Conservation (phyloP, 2,329 filamentous ascomycete genomes). For the Samsoniella hepiali region DNA sequence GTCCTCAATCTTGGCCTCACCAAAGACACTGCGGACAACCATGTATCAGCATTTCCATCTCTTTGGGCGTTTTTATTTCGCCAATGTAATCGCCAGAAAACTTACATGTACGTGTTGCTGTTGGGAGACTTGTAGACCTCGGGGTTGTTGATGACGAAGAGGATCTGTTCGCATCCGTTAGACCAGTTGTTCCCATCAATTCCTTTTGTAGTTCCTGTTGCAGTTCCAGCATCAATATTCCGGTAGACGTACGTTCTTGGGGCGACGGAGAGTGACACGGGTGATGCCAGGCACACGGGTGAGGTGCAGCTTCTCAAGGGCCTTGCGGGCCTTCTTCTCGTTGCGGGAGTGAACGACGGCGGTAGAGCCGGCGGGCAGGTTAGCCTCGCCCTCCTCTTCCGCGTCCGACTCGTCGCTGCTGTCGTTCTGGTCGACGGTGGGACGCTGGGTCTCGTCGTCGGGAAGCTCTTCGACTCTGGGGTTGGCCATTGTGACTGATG, state of each 20-base stretch:
- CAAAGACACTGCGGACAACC: conserved; percentile 72
- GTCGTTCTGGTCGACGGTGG: conserved; percentile 70
- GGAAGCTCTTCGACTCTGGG: conserved; percentile 96
- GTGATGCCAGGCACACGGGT: conserved; percentile 97
- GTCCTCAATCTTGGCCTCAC: conserved; percentile 99
- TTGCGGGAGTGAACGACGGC: conserved; percentile 96
- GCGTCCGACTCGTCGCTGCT: conserved; percentile 73
- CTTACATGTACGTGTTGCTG: conserved; percentile 99
- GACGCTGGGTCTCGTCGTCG: conserved; percentile 85
- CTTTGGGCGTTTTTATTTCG: neutral
- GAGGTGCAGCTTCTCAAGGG: conserved; percentile 96
- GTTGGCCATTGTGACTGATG: conserved; percentile 76
- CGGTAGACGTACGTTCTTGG: conserved; percentile 84
- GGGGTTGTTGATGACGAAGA: conserved; percentile 99
- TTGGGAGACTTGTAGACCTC: conserved; percentile 99
- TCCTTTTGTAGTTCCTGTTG: neutral
- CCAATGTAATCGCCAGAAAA: conserved; percentile 20
- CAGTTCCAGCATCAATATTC: neutral
- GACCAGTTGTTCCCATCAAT: neutral
- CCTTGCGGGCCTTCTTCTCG: conserved; percentile 99
- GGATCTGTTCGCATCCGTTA: conserved; percentile 60
- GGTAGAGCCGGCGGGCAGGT: conserved; percentile 76
- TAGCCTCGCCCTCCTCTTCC: conserved; percentile 77
- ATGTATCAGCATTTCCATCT: conserved; percentile 1
- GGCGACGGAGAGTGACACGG: conserved; percentile 92